phyloP scores from a whole-genome alignment of 2,329 filamentous ascomycete species.

The Nothopassalora personata region DNA sequence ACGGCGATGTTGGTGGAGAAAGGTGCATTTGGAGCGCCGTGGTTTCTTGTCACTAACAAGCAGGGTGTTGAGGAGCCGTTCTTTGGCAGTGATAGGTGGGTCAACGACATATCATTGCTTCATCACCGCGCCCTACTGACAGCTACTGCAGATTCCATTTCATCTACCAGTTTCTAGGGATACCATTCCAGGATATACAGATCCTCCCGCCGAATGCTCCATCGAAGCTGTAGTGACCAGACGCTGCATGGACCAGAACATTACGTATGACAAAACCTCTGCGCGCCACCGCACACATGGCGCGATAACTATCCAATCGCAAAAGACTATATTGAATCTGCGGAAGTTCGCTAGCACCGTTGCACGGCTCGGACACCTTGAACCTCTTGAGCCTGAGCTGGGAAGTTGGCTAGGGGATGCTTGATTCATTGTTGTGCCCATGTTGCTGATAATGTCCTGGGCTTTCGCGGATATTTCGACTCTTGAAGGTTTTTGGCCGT shows the following conservation, averaged over 20 bases:
- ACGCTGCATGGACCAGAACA: not conserved
- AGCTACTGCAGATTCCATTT: constrained; percentile 49
- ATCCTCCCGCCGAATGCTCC: constrained; percentile 8
- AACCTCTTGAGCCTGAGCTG: too few species aligned
- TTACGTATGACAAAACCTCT: not conserved
- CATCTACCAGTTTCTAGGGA: constrained; percentile 60
- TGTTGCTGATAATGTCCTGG: too few species aligned
- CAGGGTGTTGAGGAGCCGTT: constrained; percentile 60
- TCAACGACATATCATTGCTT: not conserved
- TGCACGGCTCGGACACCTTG: too few species aligned
- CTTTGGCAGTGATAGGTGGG: constrained; percentile 64
- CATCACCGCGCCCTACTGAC: not conserved
- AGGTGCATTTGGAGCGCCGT: constrained; percentile 73
- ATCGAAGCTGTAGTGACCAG: not conserved
- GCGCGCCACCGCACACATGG: too few species aligned
- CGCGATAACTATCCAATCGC: too few species aligned
- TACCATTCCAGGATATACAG: constrained; percentile 19
- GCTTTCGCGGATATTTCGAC: too few species aligned
- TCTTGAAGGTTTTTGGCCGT: too few species aligned
- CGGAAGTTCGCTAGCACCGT: too few species aligned
- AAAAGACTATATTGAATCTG: too few species aligned
- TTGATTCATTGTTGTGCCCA: too few species aligned
- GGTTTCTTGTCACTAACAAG: constrained; percentile 62
- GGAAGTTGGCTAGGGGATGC: not conserved
- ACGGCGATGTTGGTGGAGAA: constrained; percentile 35